These are phyloP conservation scores for Lomentospora prolificans DNA, from an alignment of 2,329 filamentous ascomycete species.

Conservation along the genomic window DNA sequence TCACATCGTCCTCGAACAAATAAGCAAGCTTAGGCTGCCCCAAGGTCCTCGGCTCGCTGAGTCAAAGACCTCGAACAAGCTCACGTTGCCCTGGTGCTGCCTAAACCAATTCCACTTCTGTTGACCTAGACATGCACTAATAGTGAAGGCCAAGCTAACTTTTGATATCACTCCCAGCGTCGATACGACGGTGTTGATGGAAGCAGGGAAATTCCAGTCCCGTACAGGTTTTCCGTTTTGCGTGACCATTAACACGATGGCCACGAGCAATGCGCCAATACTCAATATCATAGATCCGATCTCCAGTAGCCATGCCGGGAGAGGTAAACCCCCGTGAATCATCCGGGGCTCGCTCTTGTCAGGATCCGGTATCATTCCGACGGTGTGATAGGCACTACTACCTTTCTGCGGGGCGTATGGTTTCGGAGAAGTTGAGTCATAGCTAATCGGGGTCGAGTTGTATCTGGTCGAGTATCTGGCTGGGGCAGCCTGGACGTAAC, in stretches of 20 bases:
- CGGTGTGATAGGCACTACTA: too few species aligned
- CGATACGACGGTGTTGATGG: neutral
- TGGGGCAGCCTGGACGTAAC: too few species aligned
- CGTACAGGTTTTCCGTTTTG: neutral
- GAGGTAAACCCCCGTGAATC: too few species aligned
- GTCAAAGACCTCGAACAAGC: neutral
- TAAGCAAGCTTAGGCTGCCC: neutral
- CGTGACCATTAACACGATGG: neutral
- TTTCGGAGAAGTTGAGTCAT: too few species aligned
- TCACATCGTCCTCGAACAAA: neutral
- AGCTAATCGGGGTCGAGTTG: too few species aligned
- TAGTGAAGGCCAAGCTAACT: neutral
- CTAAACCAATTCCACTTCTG: conserved; percentile 3
- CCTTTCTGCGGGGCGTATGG: too few species aligned
- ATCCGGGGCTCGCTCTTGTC: too few species aligned
- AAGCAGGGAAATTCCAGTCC: neutral
- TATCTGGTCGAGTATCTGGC: too few species aligned
- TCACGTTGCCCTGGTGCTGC: conserved; percentile 1
- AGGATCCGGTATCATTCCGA: too few species aligned
- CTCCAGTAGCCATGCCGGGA: conserved; percentile 1
- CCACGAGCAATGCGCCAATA: neutral
- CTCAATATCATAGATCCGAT: neutral
- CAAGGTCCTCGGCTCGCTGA: neutral
- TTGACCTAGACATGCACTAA: neutral
- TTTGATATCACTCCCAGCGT: neutral